A percentile compares a stretch with the other conserved stretches of the same genome.
Evolutionary conservation across 2,329 filamentous ascomycete species (phyloP).

Genomic region (Colletotrichum sp.): DNA sequence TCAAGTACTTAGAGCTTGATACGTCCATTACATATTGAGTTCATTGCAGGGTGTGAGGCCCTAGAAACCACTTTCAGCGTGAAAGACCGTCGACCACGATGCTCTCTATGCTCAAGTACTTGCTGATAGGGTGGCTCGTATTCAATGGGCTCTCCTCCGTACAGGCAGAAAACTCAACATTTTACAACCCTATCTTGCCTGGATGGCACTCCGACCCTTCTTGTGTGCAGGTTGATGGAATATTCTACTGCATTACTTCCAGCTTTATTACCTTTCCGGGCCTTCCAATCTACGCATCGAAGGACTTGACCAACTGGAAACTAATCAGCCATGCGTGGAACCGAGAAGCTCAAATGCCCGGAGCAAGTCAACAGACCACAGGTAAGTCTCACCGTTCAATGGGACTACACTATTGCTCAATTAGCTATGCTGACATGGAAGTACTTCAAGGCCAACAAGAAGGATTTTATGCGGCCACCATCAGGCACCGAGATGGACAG

Average conservation of each 20-base stretch:
- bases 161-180: neutral
- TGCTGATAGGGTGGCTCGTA: neutral
- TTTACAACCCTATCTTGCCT: neutral
- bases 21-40: too few species aligned
- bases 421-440: accelerated
- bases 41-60: too few species aligned
- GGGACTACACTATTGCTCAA: accelerated
- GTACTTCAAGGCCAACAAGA: neutral
- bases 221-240: neutral
- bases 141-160: neutral
- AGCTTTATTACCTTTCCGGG: neutral
- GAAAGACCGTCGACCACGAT: neutral
- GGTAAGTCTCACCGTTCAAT: accelerated
- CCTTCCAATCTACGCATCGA: neutral
- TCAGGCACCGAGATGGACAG: neutral
- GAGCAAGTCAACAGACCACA: neutral
- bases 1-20: neutral
- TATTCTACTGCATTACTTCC: neutral
- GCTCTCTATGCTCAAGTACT: neutral
- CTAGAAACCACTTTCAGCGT: too few species aligned
- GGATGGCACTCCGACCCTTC: neutral
- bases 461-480: neutral
- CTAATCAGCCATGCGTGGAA: neutral
- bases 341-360: neutral
- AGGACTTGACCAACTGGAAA: neutral